phyloP scores from a whole-genome alignment of 345 rosid species.

The Lagerstroemia speciosa region DNA sequence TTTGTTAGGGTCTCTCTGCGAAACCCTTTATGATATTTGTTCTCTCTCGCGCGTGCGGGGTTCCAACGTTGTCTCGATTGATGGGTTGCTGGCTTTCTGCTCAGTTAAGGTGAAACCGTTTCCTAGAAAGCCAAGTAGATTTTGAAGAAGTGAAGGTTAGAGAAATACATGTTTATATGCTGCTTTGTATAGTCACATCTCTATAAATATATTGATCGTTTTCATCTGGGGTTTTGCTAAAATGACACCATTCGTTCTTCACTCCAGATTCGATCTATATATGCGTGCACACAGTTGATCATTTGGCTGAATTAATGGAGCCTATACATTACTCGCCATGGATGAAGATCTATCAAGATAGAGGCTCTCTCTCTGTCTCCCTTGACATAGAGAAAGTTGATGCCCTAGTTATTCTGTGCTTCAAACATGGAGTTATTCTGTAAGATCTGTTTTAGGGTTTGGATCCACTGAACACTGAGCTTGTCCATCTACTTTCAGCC shows the following conservation, averaged over 20 bases:
- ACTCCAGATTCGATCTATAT: too few relatives aligned
- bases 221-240: not conserved
- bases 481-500: not conserved
- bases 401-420: not conserved
- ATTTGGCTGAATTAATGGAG: too few relatives aligned
- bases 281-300: too few relatives aligned
- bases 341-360: not conserved
- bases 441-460: not conserved
- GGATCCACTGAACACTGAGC: not conserved
- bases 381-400: not conserved
- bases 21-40: constrained; percentile 33
- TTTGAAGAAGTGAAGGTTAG: not conserved
- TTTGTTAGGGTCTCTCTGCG: constrained; percentile 76
- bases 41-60: not conserved
- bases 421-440: not conserved
- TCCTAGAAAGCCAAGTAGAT: not conserved
- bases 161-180: not conserved
- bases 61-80: too few relatives aligned
- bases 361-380: not conserved
- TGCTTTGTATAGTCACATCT: not conserved
- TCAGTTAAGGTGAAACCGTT: not conserved
- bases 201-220: not conserved
- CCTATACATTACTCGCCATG: too few relatives aligned
- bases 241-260: not conserved
- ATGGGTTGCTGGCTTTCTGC: not conserved